A percentile compares a stretch with the other conserved stretches of the same genome.
Evolutionary conservation across 352 stramenopile species (phyloP).

Genomic region (Globisporangium parvum): DNA sequence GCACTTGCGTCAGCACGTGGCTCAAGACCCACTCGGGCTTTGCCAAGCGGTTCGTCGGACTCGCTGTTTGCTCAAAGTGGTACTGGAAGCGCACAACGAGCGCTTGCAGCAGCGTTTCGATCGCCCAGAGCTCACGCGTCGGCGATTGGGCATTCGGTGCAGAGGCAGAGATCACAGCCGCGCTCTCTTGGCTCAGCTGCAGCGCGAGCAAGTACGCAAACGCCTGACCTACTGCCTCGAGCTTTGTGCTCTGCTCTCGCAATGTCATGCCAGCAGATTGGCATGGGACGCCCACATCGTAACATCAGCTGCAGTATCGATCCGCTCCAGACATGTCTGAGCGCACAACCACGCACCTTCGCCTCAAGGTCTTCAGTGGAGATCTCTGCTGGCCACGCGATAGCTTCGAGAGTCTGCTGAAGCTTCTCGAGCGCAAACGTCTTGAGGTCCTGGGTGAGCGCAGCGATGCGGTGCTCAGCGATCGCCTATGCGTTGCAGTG

Average conservation of each 20-base stretch:
- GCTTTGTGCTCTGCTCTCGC: constrained; percentile 5
- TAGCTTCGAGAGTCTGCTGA: constrained; percentile 27
- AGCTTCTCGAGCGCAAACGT: constrained; percentile 50
- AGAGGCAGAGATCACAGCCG: too few relatives aligned
- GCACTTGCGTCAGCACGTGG: constrained; percentile 52
- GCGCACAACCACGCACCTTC: constrained; percentile 18
- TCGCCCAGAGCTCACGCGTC: constrained; percentile 42
- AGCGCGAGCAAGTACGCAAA: constrained; percentile 55
- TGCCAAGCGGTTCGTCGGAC: constrained; percentile 58
- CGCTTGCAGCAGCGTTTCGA: constrained; percentile 54
- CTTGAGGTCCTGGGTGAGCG: constrained; percentile 43
- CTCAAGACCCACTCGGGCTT: constrained; percentile 76
- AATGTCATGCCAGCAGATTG: background rate
- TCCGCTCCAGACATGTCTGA: background rate
- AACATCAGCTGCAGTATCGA: background rate
- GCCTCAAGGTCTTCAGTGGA: constrained; percentile 22
- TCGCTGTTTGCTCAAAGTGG: constrained; percentile 66
- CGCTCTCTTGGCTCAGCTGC: constrained; percentile 31
- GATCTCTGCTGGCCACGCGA: constrained; percentile 44
- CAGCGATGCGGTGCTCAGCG: constrained; percentile 32
- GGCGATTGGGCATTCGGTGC: too few relatives aligned
- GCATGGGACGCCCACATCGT: background rate
- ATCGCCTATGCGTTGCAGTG: constrained; percentile 23
- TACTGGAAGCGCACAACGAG: constrained; percentile 59
- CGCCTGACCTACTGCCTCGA: constrained; percentile 24